Conservation (phyloP, 2,329 filamentous ascomycete species). For the Colletotrichum costaricense region DNA sequence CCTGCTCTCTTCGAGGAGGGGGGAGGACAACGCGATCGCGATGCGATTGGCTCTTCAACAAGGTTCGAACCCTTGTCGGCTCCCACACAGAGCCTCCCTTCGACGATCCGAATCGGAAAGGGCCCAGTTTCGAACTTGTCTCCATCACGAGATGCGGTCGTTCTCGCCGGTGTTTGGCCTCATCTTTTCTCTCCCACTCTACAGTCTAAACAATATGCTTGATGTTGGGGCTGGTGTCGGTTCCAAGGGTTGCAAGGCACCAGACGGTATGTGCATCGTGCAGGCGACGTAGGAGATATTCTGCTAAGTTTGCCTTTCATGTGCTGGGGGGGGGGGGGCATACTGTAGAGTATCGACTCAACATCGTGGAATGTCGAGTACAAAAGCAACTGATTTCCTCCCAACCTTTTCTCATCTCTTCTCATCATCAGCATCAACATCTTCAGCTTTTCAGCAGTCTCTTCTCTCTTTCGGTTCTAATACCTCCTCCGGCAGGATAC, state of each 20-base stretch:
- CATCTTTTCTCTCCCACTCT: constrained; percentile 23
- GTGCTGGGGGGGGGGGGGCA: neutral
- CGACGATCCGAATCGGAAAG: constrained; percentile 13
- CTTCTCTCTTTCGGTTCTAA: constrained; percentile 20
- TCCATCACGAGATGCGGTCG: constrained; percentile 25
- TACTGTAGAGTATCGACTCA: neutral
- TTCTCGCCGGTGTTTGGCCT: constrained; percentile 31
- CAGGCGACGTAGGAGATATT: neutral
- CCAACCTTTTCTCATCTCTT: neutral
- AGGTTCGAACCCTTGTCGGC: neutral
- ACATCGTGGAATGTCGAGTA: constrained; percentile 4
- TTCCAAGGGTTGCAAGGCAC: neutral
- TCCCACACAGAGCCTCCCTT: constrained; percentile 25
- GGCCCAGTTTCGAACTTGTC: constrained; percentile 28
- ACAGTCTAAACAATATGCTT: constrained; percentile 20
- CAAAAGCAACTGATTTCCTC: constrained; percentile 20
- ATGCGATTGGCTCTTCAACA: constrained; percentile 29
- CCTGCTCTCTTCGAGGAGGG: neutral
- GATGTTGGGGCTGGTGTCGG: constrained; percentile 5
- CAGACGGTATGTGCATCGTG: constrained; percentile 20
- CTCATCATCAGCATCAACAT: constrained; percentile 29
- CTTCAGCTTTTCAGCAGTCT: constrained; percentile 27
- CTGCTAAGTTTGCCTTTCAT: neutral
- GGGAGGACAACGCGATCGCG: neutral
- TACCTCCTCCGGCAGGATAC: constrained; percentile 35